Percentiles rank a stretch among this genome's conserved stretches.
Conservation (phyloP, 257 asterid species). For the Plectranthus barbatus region DNA sequence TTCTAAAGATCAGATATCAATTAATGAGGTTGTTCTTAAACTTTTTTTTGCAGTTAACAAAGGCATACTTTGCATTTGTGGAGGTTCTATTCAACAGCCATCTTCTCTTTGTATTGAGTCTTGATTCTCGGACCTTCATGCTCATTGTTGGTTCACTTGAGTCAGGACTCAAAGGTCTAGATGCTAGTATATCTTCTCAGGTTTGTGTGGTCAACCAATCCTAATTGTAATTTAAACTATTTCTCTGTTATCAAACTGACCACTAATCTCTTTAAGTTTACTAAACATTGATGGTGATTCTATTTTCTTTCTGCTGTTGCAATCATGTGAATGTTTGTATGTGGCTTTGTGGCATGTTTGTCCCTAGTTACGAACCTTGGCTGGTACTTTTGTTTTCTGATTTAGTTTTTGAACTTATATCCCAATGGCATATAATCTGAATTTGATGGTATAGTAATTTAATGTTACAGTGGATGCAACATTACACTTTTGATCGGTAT, state of each 20-base stretch:
- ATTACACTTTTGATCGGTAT: not conserved
- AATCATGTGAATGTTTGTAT: not conserved
- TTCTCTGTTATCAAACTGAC: not conserved
- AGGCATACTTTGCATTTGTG: conserved; percentile 82
- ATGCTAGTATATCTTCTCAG: conserved; percentile 84
- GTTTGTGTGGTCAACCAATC: conserved; percentile 27
- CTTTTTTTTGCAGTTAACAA: conserved; percentile 67
- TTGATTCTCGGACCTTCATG: conserved; percentile 72
- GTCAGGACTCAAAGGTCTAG: conserved; percentile 93
- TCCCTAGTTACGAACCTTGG: too few species aligned
- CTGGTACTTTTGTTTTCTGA: too few species aligned
- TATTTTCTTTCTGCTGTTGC: conserved; percentile 8
- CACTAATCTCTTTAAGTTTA: conserved; percentile 3
- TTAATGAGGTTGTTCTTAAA: conserved; percentile 14
- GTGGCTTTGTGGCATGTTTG: too few species aligned
- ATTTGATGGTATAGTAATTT: too few species aligned
- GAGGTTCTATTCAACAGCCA: conserved; percentile 88
- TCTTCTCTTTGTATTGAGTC: conserved; percentile 57
- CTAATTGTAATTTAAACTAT: conserved; percentile 1
- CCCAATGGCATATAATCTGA: too few species aligned
- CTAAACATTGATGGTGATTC: not conserved
- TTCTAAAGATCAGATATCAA: not conserved
- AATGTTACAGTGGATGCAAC: too few species aligned
- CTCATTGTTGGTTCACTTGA: conserved; percentile 90
- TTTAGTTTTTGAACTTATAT: too few species aligned